These are phyloP conservation scores for Porodaedalea pini DNA, from an alignment of 1,284 basidiomycete species.

Conservation along the genomic window DNA sequence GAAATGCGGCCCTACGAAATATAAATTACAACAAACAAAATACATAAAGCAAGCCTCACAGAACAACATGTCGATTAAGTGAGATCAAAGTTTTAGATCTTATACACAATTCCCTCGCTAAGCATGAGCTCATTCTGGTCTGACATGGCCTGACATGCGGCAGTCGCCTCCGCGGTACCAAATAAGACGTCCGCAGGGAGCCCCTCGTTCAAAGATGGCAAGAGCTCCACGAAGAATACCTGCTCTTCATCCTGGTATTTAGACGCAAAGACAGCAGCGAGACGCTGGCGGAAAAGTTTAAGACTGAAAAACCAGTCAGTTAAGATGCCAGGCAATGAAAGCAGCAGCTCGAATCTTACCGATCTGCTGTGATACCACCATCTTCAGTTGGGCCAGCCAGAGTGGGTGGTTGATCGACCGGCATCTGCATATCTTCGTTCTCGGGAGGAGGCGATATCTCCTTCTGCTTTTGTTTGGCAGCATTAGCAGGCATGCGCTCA, in stretches of 20 bases:
- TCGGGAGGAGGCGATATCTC: constrained; percentile 27
- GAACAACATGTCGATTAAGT: constrained; percentile 22
- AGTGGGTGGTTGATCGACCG: constrained; percentile 37
- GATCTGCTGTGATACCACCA: constrained; percentile 48
- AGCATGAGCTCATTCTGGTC: constrained; percentile 87
- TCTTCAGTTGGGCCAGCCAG: constrained; percentile 35
- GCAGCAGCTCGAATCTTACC: constrained; percentile 40
- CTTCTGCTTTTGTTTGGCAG: constrained; percentile 28
- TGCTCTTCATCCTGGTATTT: constrained; percentile 73
- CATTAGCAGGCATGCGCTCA: constrained; percentile 51
- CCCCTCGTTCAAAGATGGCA: constrained; percentile 80
- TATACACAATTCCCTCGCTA: constrained; percentile 76
- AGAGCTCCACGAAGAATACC: constrained; percentile 65
- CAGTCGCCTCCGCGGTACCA: constrained; percentile 75
- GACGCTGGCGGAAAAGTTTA: constrained; percentile 71
- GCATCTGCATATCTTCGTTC: constrained; percentile 54
- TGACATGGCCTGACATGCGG: constrained; percentile 75
- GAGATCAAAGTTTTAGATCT: constrained; percentile 40
- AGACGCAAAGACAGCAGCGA: constrained; percentile 69
- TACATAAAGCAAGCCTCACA: constrained; percentile 18
- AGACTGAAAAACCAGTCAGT: constrained; percentile 42
- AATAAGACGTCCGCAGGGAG: constrained; percentile 69
- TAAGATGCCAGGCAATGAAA: constrained; percentile 7
- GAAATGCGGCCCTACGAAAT: no score
- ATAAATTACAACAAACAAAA: background rate